Conservation (phyloP, 129 eudicot genomes). For the carrot (Daucus carota) region DH1_v3.0 NC_030385.2:40157001-40157500, state of each 20-base stretch:
- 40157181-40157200: not conserved
- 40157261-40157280: not conserved
- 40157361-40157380: not conserved
- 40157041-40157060: not conserved
- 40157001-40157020: not conserved
- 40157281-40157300: constrained; percentile 3
- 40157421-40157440: constrained; percentile 1
- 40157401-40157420: not conserved
- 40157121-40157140: too few relatives aligned
- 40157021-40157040: not conserved
- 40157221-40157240: not conserved
- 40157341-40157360: not conserved
- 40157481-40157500: not conserved
- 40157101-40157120: not conserved
- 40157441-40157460: not conserved
- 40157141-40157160: not conserved
- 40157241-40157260: not conserved
- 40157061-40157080: not conserved
- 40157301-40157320: not conserved
- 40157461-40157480: not conserved
- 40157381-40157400: not conserved
- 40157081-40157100: not conserved
- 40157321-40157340: not conserved
- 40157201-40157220: not conserved
- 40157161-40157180: not conserved